These are phyloP conservation scores for Cotoneaster glaucophyllus DNA, from an alignment of 306 rosid genomes.

Conservation along the genomic window DNA sequence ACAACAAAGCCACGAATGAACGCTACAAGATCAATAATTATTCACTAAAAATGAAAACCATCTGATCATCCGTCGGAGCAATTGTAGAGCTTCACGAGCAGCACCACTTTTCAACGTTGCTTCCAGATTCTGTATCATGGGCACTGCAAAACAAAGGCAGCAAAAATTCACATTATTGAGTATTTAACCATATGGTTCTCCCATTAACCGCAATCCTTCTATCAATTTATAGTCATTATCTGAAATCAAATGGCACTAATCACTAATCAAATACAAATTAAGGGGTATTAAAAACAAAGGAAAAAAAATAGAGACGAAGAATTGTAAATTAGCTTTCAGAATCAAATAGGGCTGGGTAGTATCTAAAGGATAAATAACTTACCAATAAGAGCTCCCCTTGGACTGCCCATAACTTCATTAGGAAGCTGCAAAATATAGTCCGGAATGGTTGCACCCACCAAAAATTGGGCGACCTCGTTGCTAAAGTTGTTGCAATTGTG, in stretches of 20 bases:
- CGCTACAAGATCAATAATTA: neutral
- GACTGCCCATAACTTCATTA: constrained; percentile 76
- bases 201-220: neutral
- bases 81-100: constrained; percentile 76
- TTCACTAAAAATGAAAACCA: too few relatives aligned
- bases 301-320: neutral
- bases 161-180: neutral
- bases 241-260: neutral
- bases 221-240: neutral
- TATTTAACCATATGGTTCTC: neutral
- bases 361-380: constrained; percentile 25
- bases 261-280: neutral
- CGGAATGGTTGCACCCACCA: constrained; percentile 77
- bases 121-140: constrained; percentile 88
- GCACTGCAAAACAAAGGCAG: constrained; percentile 51
- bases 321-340: too few relatives aligned
- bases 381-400: constrained; percentile 77
- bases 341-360: neutral
- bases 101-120: constrained; percentile 66
- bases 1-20: neutral
- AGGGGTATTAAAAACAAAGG: too few relatives aligned
- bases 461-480: constrained; percentile 85
- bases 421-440: constrained; percentile 82
- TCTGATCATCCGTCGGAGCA: neutral
- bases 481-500: constrained; percentile 95